phyloP scores from a whole-genome alignment of 441 rosid genomes.

The Gossypium schwendimanii region DNA sequence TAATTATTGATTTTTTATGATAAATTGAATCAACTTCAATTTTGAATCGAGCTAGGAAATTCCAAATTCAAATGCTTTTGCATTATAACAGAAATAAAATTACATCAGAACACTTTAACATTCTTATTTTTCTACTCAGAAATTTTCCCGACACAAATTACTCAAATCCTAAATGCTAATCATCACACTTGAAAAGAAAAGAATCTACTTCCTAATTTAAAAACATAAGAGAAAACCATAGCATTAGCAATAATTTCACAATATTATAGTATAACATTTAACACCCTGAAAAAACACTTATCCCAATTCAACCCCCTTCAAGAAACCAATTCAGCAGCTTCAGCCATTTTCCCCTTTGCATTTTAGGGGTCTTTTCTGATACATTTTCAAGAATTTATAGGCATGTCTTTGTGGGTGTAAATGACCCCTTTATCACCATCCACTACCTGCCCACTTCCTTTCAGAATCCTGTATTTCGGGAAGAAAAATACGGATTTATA shows the following conservation, averaged over 20 bases:
- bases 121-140: neutral
- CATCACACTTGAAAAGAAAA: neutral
- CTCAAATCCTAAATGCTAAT: neutral
- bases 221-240: neutral
- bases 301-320: neutral
- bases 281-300: neutral
- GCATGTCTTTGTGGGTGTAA: conserved; percentile 66
- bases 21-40: too few relatives aligned
- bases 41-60: too few relatives aligned
- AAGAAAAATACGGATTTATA: neutral
- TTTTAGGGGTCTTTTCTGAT: neutral
- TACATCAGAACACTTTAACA: neutral
- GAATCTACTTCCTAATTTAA: neutral
- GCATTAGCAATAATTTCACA: neutral
- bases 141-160: neutral
- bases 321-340: neutral
- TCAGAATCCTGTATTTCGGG: conserved; percentile 59
- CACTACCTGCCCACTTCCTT: conserved; percentile 87
- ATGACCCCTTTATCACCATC: conserved; percentile 73
- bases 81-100: neutral
- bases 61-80: neutral
- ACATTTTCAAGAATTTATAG: conserved; percentile 18
- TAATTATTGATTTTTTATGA: too few relatives aligned
- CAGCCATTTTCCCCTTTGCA: neutral
- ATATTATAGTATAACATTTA: neutral